Conservation (phyloP, 2,329 filamentous ascomycete genomes). For the Fusarium cyanostomum region DNA sequence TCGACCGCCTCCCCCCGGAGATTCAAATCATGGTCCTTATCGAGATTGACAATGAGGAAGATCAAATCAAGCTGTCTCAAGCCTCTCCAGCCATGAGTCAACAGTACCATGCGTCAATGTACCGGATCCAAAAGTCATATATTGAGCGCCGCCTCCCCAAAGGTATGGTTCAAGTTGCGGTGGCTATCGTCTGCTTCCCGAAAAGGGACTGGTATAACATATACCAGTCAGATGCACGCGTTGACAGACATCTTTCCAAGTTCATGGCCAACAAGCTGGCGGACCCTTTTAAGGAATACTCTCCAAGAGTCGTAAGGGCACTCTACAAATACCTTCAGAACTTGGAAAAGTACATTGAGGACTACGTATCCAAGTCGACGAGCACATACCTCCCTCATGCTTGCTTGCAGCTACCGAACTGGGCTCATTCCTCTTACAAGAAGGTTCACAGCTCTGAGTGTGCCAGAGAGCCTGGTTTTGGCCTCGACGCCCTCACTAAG, state of each 20-base stretch:
- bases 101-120: neutral
- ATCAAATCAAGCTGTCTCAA: neutral
- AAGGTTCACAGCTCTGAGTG: neutral
- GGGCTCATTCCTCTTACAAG: conserved; percentile 1
- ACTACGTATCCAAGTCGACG: conserved; percentile 17
- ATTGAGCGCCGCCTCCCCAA: neutral
- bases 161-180: neutral
- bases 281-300: neutral
- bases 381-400: neutral
- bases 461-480: neutral
- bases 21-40: neutral
- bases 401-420: conserved; percentile 3
- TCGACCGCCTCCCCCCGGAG: neutral
- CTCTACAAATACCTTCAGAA: neutral
- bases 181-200: conserved; percentile 5
- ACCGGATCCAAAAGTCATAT: neutral
- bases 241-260: neutral
- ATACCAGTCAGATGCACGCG: too few relatives aligned
- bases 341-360: conserved; percentile 3
- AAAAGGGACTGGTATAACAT: too few relatives aligned
- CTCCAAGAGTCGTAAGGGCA: neutral
- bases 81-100: neutral
- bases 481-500: neutral
- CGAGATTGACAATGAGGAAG: neutral
- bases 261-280: neutral